These are phyloP conservation scores for Cyclostephanos tholiformis DNA, from an alignment of 108 stramenopile species.

Conservation along the genomic window DNA sequence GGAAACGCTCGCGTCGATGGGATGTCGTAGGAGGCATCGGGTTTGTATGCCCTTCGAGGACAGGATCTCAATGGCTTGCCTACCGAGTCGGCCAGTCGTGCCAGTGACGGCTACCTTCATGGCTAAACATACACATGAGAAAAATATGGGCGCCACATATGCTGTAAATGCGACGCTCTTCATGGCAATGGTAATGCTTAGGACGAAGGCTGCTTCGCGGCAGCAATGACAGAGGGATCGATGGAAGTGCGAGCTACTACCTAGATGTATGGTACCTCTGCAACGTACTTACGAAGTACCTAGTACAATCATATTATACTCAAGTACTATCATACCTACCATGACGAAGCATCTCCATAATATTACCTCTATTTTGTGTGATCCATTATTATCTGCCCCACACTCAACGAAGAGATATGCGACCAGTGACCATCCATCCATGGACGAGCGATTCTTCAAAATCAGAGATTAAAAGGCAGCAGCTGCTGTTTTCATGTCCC, in stretches of 20 bases:
- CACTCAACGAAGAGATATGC: too few relatives aligned
- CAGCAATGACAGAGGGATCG: too few relatives aligned
- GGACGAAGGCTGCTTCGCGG: too few relatives aligned
- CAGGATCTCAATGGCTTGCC: slow-evolving; percentile 27
- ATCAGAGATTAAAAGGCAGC: not conserved
- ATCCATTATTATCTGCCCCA: too few relatives aligned
- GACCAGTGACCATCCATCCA: too few relatives aligned
- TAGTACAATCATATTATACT: too few relatives aligned
- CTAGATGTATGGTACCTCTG: too few relatives aligned
- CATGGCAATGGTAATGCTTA: not conserved
- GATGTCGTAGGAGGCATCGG: slow-evolving; percentile 36
- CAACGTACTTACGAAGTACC: too few relatives aligned
- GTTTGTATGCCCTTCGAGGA: slow-evolving; percentile 31
- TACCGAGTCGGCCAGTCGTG: slow-evolving; percentile 42
- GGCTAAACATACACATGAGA: slow-evolving; percentile 12
- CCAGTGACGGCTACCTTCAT: slow-evolving; percentile 49
- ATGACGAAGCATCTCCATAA: too few relatives aligned
- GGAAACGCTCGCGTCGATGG: slow-evolving; percentile 24
- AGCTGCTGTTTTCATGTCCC: not conserved
- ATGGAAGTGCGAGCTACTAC: too few relatives aligned
- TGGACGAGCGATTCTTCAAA: not conserved
- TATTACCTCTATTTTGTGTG: too few relatives aligned
- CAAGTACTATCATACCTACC: too few relatives aligned
- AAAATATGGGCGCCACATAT: not conserved
- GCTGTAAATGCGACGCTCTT: not conserved